A percentile compares a stretch with the other conserved stretches of the same genome.
Evolutionary conservation across 2,329 filamentous ascomycete species (phyloP).

Genomic region (Clarireedia paspali): DNA sequence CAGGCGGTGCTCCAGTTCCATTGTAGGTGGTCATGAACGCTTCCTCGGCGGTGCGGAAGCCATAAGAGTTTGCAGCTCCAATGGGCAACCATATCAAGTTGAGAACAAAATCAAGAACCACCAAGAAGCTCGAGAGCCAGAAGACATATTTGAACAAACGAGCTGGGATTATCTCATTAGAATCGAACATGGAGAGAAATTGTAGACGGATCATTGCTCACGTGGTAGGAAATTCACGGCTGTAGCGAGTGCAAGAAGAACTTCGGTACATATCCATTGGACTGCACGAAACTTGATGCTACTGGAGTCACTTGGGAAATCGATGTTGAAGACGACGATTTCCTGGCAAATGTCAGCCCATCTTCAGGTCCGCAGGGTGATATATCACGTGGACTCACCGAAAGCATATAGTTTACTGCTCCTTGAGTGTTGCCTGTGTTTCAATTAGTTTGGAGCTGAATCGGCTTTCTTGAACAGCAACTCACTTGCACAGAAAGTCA

Average conservation of each 20-base stretch:
- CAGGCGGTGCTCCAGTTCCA: conserved; percentile 8
- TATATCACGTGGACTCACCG: conserved; percentile 8
- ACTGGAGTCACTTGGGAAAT: conserved; percentile 10
- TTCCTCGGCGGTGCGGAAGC: conserved; percentile 12
- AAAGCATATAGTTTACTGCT: conserved; percentile 14
- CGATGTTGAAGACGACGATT: conserved; percentile 13
- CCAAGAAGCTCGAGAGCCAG: conserved; percentile 11
- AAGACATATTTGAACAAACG: conserved; percentile 11
- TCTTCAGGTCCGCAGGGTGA: background rate
- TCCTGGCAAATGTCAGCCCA: conserved; percentile 3
- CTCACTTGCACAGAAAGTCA: conserved; percentile 12
- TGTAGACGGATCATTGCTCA: background rate
- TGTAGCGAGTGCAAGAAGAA: conserved; percentile 12
- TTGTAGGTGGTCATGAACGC: conserved; percentile 15
- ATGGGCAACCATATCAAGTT: conserved; percentile 15
- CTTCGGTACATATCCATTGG: conserved; percentile 11
- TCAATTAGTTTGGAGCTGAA: background rate
- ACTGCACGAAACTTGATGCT: conserved; percentile 13
- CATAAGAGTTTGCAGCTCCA: conserved; percentile 10
- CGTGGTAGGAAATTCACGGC: conserved; percentile 14
- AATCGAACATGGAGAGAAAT: background rate
- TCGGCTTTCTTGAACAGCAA: background rate
- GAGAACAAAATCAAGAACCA: conserved; percentile 12
- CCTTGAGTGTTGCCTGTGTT: conserved; percentile 12
- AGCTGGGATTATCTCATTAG: background rate